Percentiles rank a stretch among this genome's conserved stretches.
Conservation (phyloP, 306 rosid species). For the Senna siamea region DNA sequence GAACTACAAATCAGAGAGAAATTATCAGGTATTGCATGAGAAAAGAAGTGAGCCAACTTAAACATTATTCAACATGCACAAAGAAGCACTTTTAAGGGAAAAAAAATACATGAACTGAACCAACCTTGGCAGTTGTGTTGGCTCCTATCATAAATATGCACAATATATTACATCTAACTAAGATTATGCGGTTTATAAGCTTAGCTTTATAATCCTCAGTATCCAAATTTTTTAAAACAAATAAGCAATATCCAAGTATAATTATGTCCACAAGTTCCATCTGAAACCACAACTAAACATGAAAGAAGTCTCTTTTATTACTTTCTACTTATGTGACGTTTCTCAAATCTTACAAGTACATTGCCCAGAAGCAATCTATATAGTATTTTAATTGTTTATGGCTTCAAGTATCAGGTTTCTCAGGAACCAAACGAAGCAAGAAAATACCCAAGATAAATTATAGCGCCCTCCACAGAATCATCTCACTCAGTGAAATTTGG, state of each 20-base stretch:
- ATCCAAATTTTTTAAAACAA: neutral
- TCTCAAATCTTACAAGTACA: slow-evolving; percentile 16
- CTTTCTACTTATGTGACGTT: slow-evolving; percentile 5
- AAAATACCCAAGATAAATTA: neutral
- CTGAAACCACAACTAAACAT: neutral
- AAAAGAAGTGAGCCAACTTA: neutral
- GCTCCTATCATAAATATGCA: neutral
- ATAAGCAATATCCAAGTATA: neutral
- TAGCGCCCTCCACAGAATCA: neutral
- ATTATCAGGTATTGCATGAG: slow-evolving; percentile 7
- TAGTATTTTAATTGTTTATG: neutral
- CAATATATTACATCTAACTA: neutral
- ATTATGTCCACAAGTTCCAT: neutral
- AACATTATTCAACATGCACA: slow-evolving; percentile 15
- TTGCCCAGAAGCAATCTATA: neutral
- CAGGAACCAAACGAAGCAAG: neutral
- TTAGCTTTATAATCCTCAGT: neutral
- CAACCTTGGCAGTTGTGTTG: neutral
- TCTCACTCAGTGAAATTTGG: neutral
- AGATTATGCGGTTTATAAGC: neutral
- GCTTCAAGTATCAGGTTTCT: neutral
- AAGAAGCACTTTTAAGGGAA: neutral
- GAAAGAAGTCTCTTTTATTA: neutral
- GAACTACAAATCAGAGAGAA: slow-evolving; percentile 49
- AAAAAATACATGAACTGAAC: neutral